Evolutionary conservation across 192 early-diverging fungal species (phyloP), one percentile per base, ranked within the genome.

Genomic region (Rhizophagus sp.): DNA sequence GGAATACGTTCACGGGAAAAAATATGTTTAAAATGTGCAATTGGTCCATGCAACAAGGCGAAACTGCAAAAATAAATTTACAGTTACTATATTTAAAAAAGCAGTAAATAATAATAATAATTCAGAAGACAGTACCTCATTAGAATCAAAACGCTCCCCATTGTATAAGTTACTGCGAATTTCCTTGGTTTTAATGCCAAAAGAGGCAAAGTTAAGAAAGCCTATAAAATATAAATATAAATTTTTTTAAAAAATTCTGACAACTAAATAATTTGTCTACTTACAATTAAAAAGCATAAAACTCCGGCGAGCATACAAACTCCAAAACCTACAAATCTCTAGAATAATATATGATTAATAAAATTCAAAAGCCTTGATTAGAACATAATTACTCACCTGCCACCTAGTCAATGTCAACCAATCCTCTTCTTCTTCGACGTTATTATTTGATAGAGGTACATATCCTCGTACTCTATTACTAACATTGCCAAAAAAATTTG

Each of bases 31-130:
- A 95, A 71, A 81, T 97, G 95, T 10, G 95, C 90, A 47, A 88
- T 85, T 25, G 94, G 96, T 7, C 97, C 97, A 63, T 91, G 86
- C 67, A 98, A 83, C 74, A 98, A 77, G 7, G 96, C 93, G 71
- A 98, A 87, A 84, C 92, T 93, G 81, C 44, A 66, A 25, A 79
- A 83, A 78, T 15, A 72, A 81, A 17, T 39, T 9, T 52, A 22
- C n/a, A 74, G 8, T 25, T 50, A 12, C 75, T 17, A 25, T 19
- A 77, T 61, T 62, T 7, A 50, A 57, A 10, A 7, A 7, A 17
- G 36, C 13, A 19, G 39, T 52, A 70, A 30, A 17, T 72, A 78
- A 15, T 12, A 62, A 34, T 12, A 63, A 73, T 73, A 61, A 36
- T 36, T 44, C 27, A 57, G 7, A n/a, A 50, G 9, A 1, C 19